Evolutionary conservation across 345 rosid genomes (phyloP), one percentile per base, ranked within the genome.

Genomic region (Cardamine resedifolia): DNA sequence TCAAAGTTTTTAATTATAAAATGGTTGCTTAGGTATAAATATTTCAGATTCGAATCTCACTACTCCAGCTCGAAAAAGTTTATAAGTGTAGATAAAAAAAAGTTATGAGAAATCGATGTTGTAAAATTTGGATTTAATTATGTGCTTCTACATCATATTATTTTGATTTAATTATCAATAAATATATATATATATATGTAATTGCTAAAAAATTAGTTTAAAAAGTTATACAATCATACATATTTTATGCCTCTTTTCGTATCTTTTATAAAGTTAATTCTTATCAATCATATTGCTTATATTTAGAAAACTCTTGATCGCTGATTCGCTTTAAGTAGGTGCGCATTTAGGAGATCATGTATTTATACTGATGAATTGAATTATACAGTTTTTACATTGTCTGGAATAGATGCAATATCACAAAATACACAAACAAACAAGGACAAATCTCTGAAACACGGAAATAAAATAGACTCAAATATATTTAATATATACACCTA

Each of bases 381-480:
- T 56, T 26, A 48, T 34, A 38, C 72, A 27, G 3, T 18, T 26
- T 57, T 66, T 58, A 57, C 66, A 16, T 57, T 14, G 44, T 65
- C 23, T 36, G 7, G 50, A 66, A 58, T 36, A 57, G 61, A 34
- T 66, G 19, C 24, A 48, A 49, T 36, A 44, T 47, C 14, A 36
- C 7, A 66, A 58, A 41, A 41, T 21, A 28, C 43, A 59, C 49
- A 67, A 67, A 67, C 68, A 51, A 24, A 59, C 51, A 51, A 41
- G 73, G 44, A 67, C 78, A 74, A 21, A 27, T 15, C 60, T 66
- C 45, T 58, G 59, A 36, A 63, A 53, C 56, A 53, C 38, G 27
- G 64, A 43, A 52, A 18, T 67, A 52, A 55, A 43, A 24, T 16
- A 33, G 41, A 64, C 44, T 20, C 19, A 31, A 30, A 27, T 21